phyloP scores from a whole-genome alignment of 192 early-diverging fungal species.

The Gaertneriomyces sp. region DNA sequence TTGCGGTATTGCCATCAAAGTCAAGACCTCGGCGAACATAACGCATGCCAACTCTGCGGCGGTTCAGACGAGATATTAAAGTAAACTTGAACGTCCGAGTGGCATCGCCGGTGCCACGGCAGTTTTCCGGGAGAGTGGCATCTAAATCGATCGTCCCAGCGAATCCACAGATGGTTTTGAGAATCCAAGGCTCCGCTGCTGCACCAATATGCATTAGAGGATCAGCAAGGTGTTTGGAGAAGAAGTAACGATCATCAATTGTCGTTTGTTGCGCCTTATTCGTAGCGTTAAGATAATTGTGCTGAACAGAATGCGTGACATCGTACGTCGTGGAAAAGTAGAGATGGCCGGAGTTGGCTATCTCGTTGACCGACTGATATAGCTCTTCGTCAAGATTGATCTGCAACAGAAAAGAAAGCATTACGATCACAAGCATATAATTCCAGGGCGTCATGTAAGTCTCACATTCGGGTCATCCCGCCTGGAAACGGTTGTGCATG shows the following conservation, averaged over 20 bases:
- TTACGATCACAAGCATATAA: background rate
- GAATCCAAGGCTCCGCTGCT: constrained; percentile 40
- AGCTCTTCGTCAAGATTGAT: constrained; percentile 41
- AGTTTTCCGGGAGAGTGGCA: constrained; percentile 8
- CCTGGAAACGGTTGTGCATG: background rate
- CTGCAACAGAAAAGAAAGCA: constrained; percentile 10
- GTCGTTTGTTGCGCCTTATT: constrained; percentile 29
- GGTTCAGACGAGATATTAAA: constrained; percentile 47
- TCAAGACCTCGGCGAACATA: constrained; percentile 55
- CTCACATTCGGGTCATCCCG: background rate
- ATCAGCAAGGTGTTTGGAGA: constrained; percentile 41
- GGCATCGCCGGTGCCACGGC: background rate
- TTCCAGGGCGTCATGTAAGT: background rate
- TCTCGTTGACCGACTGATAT: constrained; percentile 33
- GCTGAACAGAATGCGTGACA: constrained; percentile 55
- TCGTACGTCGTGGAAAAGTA: constrained; percentile 55
- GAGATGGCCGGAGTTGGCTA: constrained; percentile 45
- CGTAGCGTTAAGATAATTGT: constrained; percentile 36
- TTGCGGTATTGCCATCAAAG: constrained; percentile 50
- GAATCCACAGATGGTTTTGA: constrained; percentile 47
- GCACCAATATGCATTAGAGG: constrained; percentile 28
- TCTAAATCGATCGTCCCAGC: constrained; percentile 45
- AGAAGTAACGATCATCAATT: constrained; percentile 54
- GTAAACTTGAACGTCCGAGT: constrained; percentile 39
- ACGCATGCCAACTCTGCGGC: constrained; percentile 46